Percentiles rank a stretch among this genome's conserved stretches.
Conservation (phyloP, 164 flowering plant species). For the Aristolochia fimbriata region DNA sequence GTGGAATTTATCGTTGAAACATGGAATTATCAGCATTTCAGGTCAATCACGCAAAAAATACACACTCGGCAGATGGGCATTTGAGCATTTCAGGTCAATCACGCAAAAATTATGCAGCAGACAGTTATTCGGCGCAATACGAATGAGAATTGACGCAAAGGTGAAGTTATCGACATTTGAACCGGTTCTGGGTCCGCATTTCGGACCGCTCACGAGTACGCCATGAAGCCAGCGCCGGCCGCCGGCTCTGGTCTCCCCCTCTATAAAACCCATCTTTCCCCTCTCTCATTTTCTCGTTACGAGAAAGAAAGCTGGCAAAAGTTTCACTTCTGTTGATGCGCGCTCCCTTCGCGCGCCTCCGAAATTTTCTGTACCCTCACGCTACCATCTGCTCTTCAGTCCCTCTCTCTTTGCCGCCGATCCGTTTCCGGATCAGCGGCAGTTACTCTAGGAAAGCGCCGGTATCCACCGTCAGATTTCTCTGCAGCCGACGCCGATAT, state of each 20-base stretch:
- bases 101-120: too few relatives aligned
- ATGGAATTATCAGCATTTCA: too few relatives aligned
- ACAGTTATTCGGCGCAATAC: too few relatives aligned
- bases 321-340: background rate
- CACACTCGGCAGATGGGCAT: too few relatives aligned
- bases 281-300: too few relatives aligned
- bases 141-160: too few relatives aligned
- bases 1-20: too few relatives aligned
- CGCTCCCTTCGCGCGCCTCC: background rate
- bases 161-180: too few relatives aligned
- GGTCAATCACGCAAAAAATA: too few relatives aligned
- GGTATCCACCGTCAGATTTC: too few relatives aligned
- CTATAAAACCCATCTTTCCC: background rate
- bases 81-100: too few relatives aligned
- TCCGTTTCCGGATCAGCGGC: background rate
- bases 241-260: background rate
- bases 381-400: background rate
- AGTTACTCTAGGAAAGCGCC: background rate
- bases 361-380: background rate
- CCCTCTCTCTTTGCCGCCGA: background rate
- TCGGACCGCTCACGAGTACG: constrained; percentile 4
- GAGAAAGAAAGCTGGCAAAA: too few relatives aligned
- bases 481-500: background rate
- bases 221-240: background rate
- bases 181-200: background rate